Conservation (phyloP, 306 rosid species). For the Astragalus membranaceus region DNA sequence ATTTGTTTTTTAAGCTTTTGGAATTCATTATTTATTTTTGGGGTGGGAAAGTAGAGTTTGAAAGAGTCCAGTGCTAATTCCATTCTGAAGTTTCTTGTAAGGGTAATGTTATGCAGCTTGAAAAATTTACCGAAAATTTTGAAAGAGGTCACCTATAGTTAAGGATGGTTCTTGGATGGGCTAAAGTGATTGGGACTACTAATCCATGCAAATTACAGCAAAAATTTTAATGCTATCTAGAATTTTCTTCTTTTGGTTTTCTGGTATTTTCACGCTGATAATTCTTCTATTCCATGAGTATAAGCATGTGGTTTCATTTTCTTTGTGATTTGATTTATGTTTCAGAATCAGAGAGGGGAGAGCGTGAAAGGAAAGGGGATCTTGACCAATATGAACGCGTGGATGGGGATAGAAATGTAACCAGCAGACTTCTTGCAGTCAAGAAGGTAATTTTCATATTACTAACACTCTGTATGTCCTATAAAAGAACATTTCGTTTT, state of each 20-base stretch:
- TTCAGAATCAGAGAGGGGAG: conserved; percentile 87
- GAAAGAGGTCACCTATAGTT: not conserved
- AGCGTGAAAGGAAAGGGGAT: conserved; percentile 97
- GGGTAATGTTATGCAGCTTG: not conserved
- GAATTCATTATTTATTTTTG: conserved; percentile 5
- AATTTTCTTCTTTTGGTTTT: conserved; percentile 15
- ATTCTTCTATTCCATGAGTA: conserved; percentile 7
- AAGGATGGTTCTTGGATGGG: not conserved
- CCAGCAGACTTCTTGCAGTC: conserved; percentile 76
- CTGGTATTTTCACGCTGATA: not conserved
- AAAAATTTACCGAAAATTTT: not conserved
- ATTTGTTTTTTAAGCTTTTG: not conserved
- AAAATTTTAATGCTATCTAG: not conserved
- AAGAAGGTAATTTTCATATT: conserved; percentile 61
- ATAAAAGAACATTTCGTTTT: not conserved
- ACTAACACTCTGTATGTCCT: conserved; percentile 2
- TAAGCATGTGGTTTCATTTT: conserved; percentile 7
- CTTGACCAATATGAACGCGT: conserved; percentile 88
- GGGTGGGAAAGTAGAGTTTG: not conserved
- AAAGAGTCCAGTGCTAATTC: not conserved
- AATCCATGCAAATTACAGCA: not conserved
- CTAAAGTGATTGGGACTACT: not conserved
- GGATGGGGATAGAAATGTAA: conserved; percentile 92
- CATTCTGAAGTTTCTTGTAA: conserved; percentile 8
- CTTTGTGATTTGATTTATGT: conserved; percentile 11